Evolutionary conservation across 2,329 filamentous ascomycete genomes (phyloP).

Genomic region (Aspergillus neoniger): DNA sequence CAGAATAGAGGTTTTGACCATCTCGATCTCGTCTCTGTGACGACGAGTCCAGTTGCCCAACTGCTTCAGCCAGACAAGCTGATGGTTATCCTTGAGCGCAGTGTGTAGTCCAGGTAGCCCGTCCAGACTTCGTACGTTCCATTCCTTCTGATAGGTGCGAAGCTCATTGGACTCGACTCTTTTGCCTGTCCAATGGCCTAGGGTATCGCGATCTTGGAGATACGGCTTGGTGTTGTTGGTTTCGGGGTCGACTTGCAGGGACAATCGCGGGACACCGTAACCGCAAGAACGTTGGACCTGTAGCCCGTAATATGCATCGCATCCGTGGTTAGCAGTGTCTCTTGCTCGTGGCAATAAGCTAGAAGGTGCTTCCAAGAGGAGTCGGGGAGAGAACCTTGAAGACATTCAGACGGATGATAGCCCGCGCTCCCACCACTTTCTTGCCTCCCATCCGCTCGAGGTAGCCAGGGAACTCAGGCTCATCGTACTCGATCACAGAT

Average conservation of each 20-base stretch:
- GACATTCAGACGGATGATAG: conserved; percentile 63
- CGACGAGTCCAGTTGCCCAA: conserved; percentile 22
- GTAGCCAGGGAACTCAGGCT: conserved; percentile 50
- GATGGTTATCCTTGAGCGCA: conserved; percentile 54
- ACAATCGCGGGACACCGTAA: conserved; percentile 61
- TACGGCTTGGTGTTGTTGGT: conserved; percentile 25
- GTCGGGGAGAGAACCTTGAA: conserved; percentile 52
- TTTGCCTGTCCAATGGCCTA: conserved; percentile 56
- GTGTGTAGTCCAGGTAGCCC: conserved; percentile 59
- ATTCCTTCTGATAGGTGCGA: conserved; percentile 57
- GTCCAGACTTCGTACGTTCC: conserved; percentile 60
- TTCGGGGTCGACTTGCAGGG: conserved; percentile 40
- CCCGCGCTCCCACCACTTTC: conserved; percentile 54
- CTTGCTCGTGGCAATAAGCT: background rate
- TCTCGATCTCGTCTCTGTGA: conserved; percentile 24
- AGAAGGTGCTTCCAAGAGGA: background rate
- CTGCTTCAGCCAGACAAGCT: conserved; percentile 51
- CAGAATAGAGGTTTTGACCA: conserved; percentile 22
- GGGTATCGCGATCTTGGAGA: conserved; percentile 58
- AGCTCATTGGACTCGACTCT: conserved; percentile 54
- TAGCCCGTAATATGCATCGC: background rate
- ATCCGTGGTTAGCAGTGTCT: background rate
- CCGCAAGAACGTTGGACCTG: conserved; percentile 65
- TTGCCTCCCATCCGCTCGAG: conserved; percentile 49
- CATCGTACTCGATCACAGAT: conserved; percentile 61